phyloP scores from a whole-genome alignment of 192 early-diverging fungal genomes.

The Borealophlyctis nickersoniae region DNA sequence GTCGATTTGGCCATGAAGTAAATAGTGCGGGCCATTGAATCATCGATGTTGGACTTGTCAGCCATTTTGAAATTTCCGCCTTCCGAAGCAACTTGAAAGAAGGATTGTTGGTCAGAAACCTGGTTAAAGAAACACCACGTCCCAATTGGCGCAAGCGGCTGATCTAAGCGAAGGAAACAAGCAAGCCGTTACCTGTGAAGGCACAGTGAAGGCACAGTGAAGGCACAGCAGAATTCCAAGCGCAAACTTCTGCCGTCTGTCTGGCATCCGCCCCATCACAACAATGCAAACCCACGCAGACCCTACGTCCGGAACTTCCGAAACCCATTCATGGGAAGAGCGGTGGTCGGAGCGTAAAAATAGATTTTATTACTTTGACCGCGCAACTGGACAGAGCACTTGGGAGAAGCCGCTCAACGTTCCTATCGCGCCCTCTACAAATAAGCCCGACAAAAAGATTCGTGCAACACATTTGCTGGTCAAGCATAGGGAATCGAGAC shows the following conservation, averaged over 20 bases:
- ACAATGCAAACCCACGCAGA: too few species aligned
- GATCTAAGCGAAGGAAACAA: too few species aligned
- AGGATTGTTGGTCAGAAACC: neutral
- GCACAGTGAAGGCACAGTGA: too few species aligned
- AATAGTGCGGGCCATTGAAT: conserved; percentile 24
- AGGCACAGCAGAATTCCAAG: too few species aligned
- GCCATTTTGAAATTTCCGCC: neutral
- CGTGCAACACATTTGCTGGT: conserved; percentile 88
- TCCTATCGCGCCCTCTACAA: conserved; percentile 2
- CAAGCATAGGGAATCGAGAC: conserved; percentile 80
- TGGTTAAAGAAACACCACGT: too few species aligned
- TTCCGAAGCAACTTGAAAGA: neutral
- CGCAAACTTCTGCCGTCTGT: too few species aligned
- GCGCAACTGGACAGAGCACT: conserved; percentile 21
- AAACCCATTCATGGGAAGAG: neutral
- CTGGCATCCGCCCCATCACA: too few species aligned
- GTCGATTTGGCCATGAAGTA: conserved; percentile 30
- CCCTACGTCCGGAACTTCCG: neutral
- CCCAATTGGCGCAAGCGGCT: too few species aligned
- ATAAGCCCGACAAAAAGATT: neutral
- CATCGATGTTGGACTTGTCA: conserved; percentile 2
- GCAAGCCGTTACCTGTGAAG: too few species aligned
- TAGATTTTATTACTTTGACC: conserved; percentile 47
- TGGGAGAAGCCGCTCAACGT: conserved; percentile 43
- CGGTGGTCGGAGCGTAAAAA: neutral